Percentiles rank a stretch among this genome's conserved stretches.
Conservation (phyloP, 495 filamentous ascomycete species). For the Bathelium albidoporum region DNA sequence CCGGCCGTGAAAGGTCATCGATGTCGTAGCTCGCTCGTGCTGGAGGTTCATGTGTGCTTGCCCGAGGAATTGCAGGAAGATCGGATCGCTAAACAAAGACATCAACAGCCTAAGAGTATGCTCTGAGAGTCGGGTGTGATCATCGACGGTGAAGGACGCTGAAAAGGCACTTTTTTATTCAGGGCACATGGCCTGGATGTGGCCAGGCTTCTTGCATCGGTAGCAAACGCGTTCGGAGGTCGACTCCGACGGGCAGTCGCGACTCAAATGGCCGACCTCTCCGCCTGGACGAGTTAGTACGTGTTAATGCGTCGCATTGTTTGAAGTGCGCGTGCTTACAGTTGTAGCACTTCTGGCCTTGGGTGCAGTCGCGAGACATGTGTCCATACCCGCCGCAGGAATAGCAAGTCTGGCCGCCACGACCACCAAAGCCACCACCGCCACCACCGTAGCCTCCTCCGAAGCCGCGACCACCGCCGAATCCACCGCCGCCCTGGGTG, state of each 20-base stretch:
- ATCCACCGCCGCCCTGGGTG: constrained; percentile 48
- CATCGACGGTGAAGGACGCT: neutral
- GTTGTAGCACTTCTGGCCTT: constrained; percentile 99
- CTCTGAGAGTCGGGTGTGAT: too few relatives aligned
- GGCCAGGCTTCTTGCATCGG: constrained; percentile 96
- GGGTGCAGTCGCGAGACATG: constrained; percentile 95
- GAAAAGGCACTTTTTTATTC: constrained; percentile 40
- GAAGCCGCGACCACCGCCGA: constrained; percentile 22
- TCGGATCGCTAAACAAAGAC: neutral
- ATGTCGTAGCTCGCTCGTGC: neutral
- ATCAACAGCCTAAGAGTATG: neutral
- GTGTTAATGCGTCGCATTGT: constrained; percentile 7
- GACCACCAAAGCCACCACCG: constrained; percentile 40
- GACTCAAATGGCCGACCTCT: constrained; percentile 84
- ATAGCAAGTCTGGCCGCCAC: constrained; percentile 77
- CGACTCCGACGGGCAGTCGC: constrained; percentile 88
- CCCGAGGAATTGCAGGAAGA: neutral
- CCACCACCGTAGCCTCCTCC: constrained; percentile 40
- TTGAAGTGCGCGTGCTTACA: constrained; percentile 43
- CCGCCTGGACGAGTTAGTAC: constrained; percentile 44
- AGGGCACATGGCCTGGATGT: constrained; percentile 88
- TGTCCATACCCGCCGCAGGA: constrained; percentile 94
- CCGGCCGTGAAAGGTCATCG: constrained; percentile 4
- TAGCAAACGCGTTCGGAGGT: constrained; percentile 93
- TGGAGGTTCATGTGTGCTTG: neutral